Conservation (phyloP, 331 rosid genomes). For the Stylosanthes scabra region DNA sequence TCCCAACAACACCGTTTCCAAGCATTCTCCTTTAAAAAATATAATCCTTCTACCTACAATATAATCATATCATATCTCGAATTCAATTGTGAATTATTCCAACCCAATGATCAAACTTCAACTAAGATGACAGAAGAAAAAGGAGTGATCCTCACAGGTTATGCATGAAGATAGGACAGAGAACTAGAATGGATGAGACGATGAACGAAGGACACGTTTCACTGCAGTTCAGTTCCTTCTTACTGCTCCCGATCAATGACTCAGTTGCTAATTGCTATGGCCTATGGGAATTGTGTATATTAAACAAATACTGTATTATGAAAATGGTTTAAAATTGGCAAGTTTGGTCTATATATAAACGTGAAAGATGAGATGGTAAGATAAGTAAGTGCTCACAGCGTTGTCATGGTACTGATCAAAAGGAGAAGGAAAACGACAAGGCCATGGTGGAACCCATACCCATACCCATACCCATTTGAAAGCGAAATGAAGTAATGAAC, state of each 20-base stretch:
- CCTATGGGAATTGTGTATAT: background rate
- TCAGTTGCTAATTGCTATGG: background rate
- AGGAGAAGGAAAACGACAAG: background rate
- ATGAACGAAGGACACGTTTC: background rate
- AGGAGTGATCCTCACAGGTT: background rate
- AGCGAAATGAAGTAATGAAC: background rate
- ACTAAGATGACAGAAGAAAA: background rate
- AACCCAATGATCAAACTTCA: background rate
- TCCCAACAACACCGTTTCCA: conserved; percentile 93
- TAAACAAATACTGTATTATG: too few species aligned
- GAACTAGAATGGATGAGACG: background rate
- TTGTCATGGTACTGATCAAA: background rate
- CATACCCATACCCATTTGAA: background rate
- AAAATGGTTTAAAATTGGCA: background rate
- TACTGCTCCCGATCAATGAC: background rate
- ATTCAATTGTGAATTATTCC: background rate
- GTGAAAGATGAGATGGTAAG: background rate
- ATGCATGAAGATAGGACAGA: background rate
- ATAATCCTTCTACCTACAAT: background rate
- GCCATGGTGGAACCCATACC: background rate
- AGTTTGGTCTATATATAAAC: background rate
- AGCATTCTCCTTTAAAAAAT: conserved; percentile 55
- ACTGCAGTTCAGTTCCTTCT: background rate
- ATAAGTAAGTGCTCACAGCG: background rate
- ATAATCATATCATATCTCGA: background rate